Evolutionary conservation across 768 basidiomycete genomes (phyloP).

Genomic region (Trametopsis cervina): DNA sequence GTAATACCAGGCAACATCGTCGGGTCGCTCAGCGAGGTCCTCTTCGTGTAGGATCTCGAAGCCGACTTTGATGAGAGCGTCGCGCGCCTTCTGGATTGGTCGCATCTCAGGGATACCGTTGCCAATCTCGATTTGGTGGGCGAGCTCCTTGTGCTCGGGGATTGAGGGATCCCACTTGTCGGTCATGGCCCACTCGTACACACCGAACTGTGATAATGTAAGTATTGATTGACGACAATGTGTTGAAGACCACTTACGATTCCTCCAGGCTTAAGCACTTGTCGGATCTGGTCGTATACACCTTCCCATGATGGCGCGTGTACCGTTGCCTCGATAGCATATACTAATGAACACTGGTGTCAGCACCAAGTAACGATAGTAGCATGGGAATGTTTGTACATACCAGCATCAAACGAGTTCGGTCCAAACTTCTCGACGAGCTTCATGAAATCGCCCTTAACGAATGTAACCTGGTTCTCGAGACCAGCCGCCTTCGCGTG

Average conservation of each 20-base stretch:
- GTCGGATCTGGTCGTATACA: slow-evolving; percentile 88
- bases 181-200: slow-evolving; percentile 99
- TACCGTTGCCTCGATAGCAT: slow-evolving; percentile 96
- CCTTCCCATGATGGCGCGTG: slow-evolving; percentile 96
- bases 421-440: slow-evolving; percentile 87
- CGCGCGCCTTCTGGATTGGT: slow-evolving; percentile 54
- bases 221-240: not conserved
- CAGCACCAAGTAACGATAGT: not conserved
- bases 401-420: slow-evolving; percentile 90
- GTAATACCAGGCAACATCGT: slow-evolving; percentile 88
- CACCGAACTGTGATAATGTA: slow-evolving; percentile 62
- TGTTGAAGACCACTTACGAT: slow-evolving; percentile 49
- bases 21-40: slow-evolving; percentile 83
- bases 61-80: slow-evolving; percentile 78
- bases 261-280: slow-evolving; percentile 94
- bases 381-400: no score
- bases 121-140: slow-evolving; percentile 88
- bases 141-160: slow-evolving; percentile 83
- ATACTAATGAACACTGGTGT: slow-evolving; percentile 41
- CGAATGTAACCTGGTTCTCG: slow-evolving; percentile 70
- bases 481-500: slow-evolving; percentile 78
- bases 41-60: slow-evolving; percentile 88
- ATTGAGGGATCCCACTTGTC: slow-evolving; percentile 84
- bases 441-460: slow-evolving; percentile 97
- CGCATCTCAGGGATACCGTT: slow-evolving; percentile 99